phyloP scores from a whole-genome alignment of 2,329 filamentous ascomycete genomes.

The Colletotrichum sp. region DNA sequence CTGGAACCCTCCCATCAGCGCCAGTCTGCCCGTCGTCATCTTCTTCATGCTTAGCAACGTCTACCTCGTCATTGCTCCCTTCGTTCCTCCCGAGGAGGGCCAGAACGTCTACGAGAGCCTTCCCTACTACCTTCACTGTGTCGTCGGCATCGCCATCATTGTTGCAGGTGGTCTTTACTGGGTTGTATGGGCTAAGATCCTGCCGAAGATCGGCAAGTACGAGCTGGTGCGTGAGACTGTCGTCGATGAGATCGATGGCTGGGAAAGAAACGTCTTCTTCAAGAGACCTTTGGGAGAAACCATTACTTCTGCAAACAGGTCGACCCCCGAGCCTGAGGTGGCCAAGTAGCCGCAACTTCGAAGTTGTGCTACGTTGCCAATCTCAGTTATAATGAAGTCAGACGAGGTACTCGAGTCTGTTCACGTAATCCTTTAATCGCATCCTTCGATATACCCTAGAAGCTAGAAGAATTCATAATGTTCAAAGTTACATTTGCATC shows the following conservation, averaged over 20 bases:
- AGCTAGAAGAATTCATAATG: background rate
- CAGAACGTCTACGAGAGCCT: slow-evolving; percentile 59
- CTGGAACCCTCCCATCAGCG: slow-evolving; percentile 61
- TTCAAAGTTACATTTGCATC: background rate
- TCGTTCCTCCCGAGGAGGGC: slow-evolving; percentile 55
- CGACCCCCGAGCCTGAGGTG: background rate
- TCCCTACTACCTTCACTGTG: slow-evolving; percentile 64
- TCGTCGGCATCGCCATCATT: slow-evolving; percentile 62
- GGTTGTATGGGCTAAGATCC: slow-evolving; percentile 57
- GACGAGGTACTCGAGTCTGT: background rate
- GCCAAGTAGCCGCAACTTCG: background rate
- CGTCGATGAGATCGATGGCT: slow-evolving; percentile 64
- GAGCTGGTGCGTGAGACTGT: slow-evolving; percentile 59
- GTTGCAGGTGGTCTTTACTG: slow-evolving; percentile 59
- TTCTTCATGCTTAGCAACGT: slow-evolving; percentile 68
- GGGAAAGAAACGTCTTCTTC: slow-evolving; percentile 63
- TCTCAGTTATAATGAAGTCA: background rate
- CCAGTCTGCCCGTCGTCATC: slow-evolving; percentile 56
- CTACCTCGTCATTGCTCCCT: slow-evolving; percentile 66
- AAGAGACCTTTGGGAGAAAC: slow-evolving; percentile 38
- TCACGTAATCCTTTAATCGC: background rate
- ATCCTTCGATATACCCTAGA: slow-evolving; percentile 13
- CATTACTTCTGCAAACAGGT: background rate
- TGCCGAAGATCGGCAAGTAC: slow-evolving; percentile 59
- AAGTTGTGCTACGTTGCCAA: background rate